These are phyloP conservation scores for Inga oerstediana DNA, from an alignment of 306 rosid species.

Conservation along the genomic window DNA sequence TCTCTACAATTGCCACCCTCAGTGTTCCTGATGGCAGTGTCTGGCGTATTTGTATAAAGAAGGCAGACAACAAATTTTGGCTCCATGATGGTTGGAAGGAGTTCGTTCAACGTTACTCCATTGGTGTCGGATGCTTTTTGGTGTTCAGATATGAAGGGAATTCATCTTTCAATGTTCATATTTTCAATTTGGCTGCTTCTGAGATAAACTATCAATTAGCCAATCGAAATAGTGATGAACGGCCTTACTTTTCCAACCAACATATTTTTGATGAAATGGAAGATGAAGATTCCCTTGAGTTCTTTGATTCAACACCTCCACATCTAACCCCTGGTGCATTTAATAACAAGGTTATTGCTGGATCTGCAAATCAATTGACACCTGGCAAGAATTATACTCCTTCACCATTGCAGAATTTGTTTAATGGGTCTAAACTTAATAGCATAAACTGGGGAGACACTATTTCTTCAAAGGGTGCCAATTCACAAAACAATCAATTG, in stretches of 20 bases:
- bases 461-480: slow-evolving; percentile 48
- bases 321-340: slow-evolving; percentile 45
- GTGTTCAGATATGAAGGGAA: slow-evolving; percentile 84
- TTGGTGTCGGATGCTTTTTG: slow-evolving; percentile 71
- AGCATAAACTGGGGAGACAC: slow-evolving; percentile 63
- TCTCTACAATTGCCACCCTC: slow-evolving; percentile 66
- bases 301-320: slow-evolving; percentile 46
- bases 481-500: slow-evolving; percentile 47
- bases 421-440: slow-evolving; percentile 72
- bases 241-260: slow-evolving; percentile 54
- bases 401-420: slow-evolving; percentile 74
- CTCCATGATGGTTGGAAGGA: slow-evolving; percentile 87
- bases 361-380: slow-evolving; percentile 50
- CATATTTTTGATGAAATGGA: slow-evolving; percentile 78
- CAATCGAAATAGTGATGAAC: slow-evolving; percentile 50
- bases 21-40: slow-evolving; percentile 75
- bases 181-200: slow-evolving; percentile 69
- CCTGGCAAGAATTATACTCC: slow-evolving; percentile 60
- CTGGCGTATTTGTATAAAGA: slow-evolving; percentile 76
- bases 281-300: slow-evolving; percentile 70
- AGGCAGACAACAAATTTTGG: slow-evolving; percentile 65
- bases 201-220: slow-evolving; percentile 77
- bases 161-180: slow-evolving; percentile 72
- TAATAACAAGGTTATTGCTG: slow-evolving; percentile 57
- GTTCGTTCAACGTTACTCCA: slow-evolving; percentile 70